Base-by-base conservation (phyloP, 2,329 filamentous ascomycete species). In the Trichothecium sympodiale region DNA sequence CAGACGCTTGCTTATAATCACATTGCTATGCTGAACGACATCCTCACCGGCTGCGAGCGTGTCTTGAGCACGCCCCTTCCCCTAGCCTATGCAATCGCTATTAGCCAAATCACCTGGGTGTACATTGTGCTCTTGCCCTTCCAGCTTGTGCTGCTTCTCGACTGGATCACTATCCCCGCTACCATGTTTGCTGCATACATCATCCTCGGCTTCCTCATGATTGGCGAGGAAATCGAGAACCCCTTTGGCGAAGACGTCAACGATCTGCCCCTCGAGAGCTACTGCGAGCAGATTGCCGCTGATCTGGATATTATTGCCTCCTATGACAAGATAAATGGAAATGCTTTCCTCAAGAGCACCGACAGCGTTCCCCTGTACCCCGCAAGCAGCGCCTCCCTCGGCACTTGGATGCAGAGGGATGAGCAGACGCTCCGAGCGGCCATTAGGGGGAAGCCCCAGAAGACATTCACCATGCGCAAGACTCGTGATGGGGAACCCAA, bases 191-290 rank as follows among this genome's bases (percentile, higher is more conserved):
- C 79, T 3, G 77, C 81, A 3, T 89, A 89, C 57, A 89, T 91
- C 46, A 89, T 91, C 53, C 73, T 91, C 40, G 83, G 82, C 17
- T 74, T 91, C 31, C 61, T 69, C 23, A 62, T 71, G 43, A 89
- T 89, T 48, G 84, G 84, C 28, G 75, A 76, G 43, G 83, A 91
- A 57, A 82, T 91, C 43, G 84, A 91, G 56, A 86, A 91, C 50
- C 84, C 84, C 5, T 91, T 91, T 54, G 84, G 84, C 38, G 68
- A 77, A 43, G 84, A 91, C 43, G 83, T 88, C 46, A 91, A 91
- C 51, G 84, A 91, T 56, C 61, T 88, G 29, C 80, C 81, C 0
- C 67, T 88, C 3, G 84, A 89, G 51, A 62, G 68, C 12, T 93
- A 78, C 64, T 91, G 84, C 59, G 69, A 78, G 27, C 80, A 87